Base-by-base conservation (phyloP, 345 rosid species). In the Chamaenerion angustifolium region DNA sequence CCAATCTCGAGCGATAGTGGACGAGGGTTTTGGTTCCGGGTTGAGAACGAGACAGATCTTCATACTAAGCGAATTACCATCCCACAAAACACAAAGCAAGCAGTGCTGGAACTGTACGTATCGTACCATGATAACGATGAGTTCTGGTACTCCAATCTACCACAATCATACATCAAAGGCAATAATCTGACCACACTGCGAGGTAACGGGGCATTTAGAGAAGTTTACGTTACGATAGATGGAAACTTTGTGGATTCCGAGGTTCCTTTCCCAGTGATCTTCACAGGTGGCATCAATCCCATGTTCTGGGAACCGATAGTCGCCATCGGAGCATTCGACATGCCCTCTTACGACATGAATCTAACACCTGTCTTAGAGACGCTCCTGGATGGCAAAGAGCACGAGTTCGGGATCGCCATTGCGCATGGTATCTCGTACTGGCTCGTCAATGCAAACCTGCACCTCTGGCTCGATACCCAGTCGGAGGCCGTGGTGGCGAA, bases 391-490 rank as follows among this genome's bases (percentile, higher is more conserved):
- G 63, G 56, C 7, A 18, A 48, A 46, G 18, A 13, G 3, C 64
- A 58, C 46, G 49, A 44, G 27, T 59, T 64, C 25, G 63, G 56
- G 15, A 16, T 58, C 12, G 63, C 63, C 13, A 44, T 64, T 11
- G 23, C 46, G 31, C 49, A 54, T 14, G 19, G 46, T 25, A 54
- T 17, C 8, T 49, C 54, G 9, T 58, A 42, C 15, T 58, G 68
- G 68, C 59, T 57, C 21, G 58, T 55, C 7, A 51, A 52, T 16
- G 68, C 63, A 18, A 58, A 64, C 35, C 57, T 64, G 44, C 68
- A 64, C 18, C 15, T 64, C 17, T 58, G 64, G 68, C n/a, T 64
- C 14, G 68, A 58, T 31, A 31, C 37, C 37, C 37, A 31, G 10
- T 31, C 37, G 3, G 37, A 31, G 37, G 37, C 37, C 37, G 37